Conservation (phyloP, 2,329 filamentous ascomycete genomes). For the Phyllosticta paracitricarpa region DNA sequence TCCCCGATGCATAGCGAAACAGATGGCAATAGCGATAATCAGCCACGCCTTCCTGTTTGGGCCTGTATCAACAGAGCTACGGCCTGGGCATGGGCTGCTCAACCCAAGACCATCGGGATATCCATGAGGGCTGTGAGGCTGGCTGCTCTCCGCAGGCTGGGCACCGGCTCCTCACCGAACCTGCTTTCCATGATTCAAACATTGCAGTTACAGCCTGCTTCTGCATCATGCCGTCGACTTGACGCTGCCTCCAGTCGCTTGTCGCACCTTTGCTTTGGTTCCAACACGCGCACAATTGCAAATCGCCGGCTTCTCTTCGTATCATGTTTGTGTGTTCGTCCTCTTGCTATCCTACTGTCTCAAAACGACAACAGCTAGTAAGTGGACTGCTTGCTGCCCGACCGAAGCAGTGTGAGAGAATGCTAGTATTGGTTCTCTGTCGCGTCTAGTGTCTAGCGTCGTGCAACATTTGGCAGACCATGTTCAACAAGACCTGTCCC, state of each 20-base stretch:
- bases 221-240: neutral
- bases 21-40: neutral
- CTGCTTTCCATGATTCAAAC: neutral
- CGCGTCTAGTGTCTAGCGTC: neutral
- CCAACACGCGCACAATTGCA: neutral
- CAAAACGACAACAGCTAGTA: neutral
- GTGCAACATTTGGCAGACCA: neutral
- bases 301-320: neutral
- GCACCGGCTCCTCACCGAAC: neutral
- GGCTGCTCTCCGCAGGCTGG: neutral
- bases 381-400: neutral
- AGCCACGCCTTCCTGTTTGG: neutral
- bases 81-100: neutral
- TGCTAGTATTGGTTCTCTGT: neutral
- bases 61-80: neutral
- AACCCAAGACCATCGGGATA: neutral
- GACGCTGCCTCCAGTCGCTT: neutral
- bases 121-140: neutral
- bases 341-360: neutral
- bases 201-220: neutral
- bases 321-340: neutral
- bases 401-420: neutral
- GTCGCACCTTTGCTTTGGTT: neutral
- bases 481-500: neutral
- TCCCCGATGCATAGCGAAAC: neutral